Evolutionary conservation across 768 basidiomycete genomes (phyloP).

Genomic region (Glaciozyma antarctica): DNA sequence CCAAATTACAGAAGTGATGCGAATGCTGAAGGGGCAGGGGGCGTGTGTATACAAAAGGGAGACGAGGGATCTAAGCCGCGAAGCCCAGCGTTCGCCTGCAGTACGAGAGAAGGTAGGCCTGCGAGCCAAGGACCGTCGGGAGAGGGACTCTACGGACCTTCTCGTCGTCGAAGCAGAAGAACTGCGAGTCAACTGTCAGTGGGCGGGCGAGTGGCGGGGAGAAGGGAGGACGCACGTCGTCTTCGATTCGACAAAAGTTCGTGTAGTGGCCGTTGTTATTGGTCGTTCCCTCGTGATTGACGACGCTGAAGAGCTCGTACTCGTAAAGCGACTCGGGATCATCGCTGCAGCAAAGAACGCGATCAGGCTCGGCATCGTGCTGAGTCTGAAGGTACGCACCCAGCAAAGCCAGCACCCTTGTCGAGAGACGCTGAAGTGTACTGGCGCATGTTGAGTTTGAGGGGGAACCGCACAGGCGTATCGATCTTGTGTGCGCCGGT

Average conservation of each 20-base stretch:
- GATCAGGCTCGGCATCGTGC: no score
- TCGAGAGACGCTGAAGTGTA: background rate
- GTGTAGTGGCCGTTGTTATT: slow-evolving; percentile 85
- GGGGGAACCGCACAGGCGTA: slow-evolving; percentile 68
- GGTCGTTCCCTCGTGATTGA: slow-evolving; percentile 88
- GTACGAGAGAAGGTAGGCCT: slow-evolving; percentile 29
- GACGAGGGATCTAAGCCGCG: background rate
- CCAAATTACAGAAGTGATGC: no score
- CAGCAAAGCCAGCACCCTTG: background rate
- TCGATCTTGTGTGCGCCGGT: slow-evolving; percentile 75
- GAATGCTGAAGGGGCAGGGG: no score
- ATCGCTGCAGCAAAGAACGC: slow-evolving; percentile 26
- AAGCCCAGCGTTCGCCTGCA: slow-evolving; percentile 1
- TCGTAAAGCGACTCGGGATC: slow-evolving; percentile 59
- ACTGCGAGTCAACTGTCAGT: slow-evolving; percentile 45
- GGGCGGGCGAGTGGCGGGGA: background rate
- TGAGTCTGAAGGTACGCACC: background rate
- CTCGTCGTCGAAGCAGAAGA: slow-evolving; percentile 92
- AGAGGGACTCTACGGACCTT: slow-evolving; percentile 44
- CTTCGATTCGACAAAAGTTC: slow-evolving; percentile 69
- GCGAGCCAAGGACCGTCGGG: slow-evolving; percentile 18
- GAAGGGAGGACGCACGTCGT: slow-evolving; percentile 54
- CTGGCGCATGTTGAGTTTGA: slow-evolving; percentile 75
- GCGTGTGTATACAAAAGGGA: no score
- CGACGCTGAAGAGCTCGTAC: slow-evolving; percentile 84